Conservation (phyloP, 2,329 filamentous ascomycete genomes). For the Alternaria triticimaculans region DNA sequence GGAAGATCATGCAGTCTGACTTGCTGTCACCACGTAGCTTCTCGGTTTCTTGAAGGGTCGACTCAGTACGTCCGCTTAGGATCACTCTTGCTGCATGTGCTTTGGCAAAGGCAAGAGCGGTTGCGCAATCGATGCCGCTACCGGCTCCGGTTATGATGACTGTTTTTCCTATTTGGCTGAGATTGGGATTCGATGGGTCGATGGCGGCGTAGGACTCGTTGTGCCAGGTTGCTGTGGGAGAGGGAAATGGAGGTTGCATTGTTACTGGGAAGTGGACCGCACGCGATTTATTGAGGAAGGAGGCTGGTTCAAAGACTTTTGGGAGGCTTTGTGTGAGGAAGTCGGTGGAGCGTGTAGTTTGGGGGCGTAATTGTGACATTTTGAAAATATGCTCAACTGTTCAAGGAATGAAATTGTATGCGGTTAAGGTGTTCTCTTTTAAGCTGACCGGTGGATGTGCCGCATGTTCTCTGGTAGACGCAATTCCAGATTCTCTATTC, state of each 20-base stretch:
- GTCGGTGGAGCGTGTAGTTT: not conserved
- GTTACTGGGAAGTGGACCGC: not conserved
- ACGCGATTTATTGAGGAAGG: not conserved
- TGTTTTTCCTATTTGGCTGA: slow-evolving; percentile 20
- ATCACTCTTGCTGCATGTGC: slow-evolving; percentile 54
- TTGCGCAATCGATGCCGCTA: slow-evolving; percentile 55
- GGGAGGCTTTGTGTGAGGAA: not conserved
- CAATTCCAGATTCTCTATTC: too few species aligned
- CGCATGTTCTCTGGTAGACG: not conserved
- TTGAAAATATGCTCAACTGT: not conserved
- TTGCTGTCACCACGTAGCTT: slow-evolving; percentile 38
- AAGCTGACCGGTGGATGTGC: not conserved
- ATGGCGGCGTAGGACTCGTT: slow-evolving; percentile 12
- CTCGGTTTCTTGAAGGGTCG: slow-evolving; percentile 41
- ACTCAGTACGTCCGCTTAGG: slow-evolving; percentile 51
- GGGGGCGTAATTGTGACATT: not conserved
- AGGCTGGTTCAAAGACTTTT: not conserved
- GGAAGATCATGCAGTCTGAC: slow-evolving; percentile 10
- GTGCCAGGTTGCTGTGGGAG: slow-evolving; percentile 16
- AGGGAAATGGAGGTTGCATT: slow-evolving; percentile 5
- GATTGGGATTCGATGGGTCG: not conserved
- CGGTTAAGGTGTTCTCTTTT: not conserved
- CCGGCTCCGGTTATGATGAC: slow-evolving; percentile 37
- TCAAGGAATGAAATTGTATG: too few species aligned
- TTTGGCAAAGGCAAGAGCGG: slow-evolving; percentile 51